Evolutionary conservation across 257 asterid genomes (phyloP), one percentile per base, ranked within the genome.

Genomic region (Solanum arcanum): DNA sequence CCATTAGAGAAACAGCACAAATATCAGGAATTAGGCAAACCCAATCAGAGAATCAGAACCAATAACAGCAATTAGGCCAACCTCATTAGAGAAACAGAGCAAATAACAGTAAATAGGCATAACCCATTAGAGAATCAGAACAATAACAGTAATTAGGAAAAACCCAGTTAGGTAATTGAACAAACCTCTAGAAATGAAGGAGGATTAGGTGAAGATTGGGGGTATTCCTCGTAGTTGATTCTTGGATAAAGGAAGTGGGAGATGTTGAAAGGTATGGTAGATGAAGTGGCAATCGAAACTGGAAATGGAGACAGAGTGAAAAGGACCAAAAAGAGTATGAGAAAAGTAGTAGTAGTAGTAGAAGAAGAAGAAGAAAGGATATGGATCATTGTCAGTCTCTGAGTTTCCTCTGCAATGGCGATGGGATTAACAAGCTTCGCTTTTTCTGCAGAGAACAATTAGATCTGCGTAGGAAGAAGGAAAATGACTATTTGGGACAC

Each of bases 181-280:
- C 21, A 49, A 81, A 81, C 85, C 85, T 81, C 44, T 7, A 81
- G 85, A 81, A 81, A 81, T 41, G 83, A 68, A 89, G 93, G 90
- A 41, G 92, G 90, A 42, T 83, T 87, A 35, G 88, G 87, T 23
- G 88, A 86, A 31, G 23, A 86, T 88, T 52, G 87, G 39, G 93
- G 89, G 85, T 87, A 92, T 78, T 85, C 80, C 68, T 86, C 83
- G 88, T 87, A 47, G 74, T 90, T 88, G 91, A 89, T 88, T 88
- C 85, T 91, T 25, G 95, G 95, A 49, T 87, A 90, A 84, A 92
- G 89, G 80, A 88, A 94, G 86, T 92, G 93, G 69, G 94, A 91
- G 60, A 92, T 76, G 77, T 93, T 89, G 89, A 92, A 91, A 9
- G 91, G 90, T 72, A 90, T 88, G 39, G 94, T 70, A 33, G 94